Conservation (phyloP, 257 asterid species). For the Solanum clarkiae region DNA sequence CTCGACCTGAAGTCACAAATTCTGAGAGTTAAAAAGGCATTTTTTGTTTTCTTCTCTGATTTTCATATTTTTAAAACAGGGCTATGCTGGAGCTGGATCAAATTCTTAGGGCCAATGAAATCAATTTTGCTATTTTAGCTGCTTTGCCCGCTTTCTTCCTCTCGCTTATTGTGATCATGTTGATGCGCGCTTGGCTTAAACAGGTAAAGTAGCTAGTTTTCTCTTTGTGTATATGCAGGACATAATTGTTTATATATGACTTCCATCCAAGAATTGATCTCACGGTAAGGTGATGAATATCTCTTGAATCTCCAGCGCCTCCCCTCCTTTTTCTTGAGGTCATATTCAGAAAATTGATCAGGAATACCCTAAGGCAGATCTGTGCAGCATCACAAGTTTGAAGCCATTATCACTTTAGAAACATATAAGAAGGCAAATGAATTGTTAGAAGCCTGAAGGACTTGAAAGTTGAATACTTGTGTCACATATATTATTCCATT, state of each 20-base stretch:
- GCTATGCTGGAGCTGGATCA: slow-evolving; percentile 99
- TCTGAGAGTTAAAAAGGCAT: slow-evolving; percentile 3
- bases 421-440: background rate
- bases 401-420: background rate
- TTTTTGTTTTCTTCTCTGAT: background rate
- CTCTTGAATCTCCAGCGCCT: background rate
- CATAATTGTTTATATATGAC: background rate
- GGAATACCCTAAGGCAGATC: background rate
- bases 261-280: background rate
- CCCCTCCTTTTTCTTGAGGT: background rate
- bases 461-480: background rate
- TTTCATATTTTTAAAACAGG: slow-evolving; percentile 29
- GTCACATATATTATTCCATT: background rate
- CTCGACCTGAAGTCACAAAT: background rate
- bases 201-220: slow-evolving; percentile 31
- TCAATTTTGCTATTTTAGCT: slow-evolving; percentile 96
- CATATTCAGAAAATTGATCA: background rate
- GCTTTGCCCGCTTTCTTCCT: slow-evolving; percentile 97
- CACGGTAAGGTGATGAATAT: background rate
- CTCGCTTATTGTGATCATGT: slow-evolving; percentile 64
- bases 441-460: background rate
- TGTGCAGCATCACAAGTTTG: background rate
- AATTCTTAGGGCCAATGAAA: slow-evolving; percentile 96
- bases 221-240: background rate
- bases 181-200: slow-evolving; percentile 88